Base-by-base conservation (phyloP, 345 rosid genomes). In the Leavenworthia alabamica region DNA sequence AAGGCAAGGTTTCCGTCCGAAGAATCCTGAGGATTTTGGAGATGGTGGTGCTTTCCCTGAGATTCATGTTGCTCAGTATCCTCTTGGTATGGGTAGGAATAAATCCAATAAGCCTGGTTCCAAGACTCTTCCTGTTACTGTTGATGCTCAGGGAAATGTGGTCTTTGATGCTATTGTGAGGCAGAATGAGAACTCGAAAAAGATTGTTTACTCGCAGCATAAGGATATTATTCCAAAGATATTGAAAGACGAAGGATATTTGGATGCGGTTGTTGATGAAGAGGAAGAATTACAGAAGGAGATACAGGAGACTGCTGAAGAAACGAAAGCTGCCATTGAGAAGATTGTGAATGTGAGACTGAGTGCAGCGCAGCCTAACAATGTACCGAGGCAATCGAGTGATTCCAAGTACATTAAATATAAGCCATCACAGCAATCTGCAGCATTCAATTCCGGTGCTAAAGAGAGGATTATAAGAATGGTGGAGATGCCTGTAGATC, bases 21-120 rank as follows among this genome's bases (percentile, higher is more conserved):
- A 87, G 58, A 89, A 77, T 37, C 77, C 84, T 2, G 99, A 93
- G 74, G 97, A 93, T 54, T 93, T 89, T 62, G 99, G 97, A 10
- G 97, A 89, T 75, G 99, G 97, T 13, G 98, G 99, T 56, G 97
- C 97, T 2, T 93, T 93, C 61, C 97, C 99, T 0, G 99, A 93
- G 83, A 93, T 89, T 52, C 99, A 77, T 51, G 27, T 93, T 39
- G 88, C 91, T 4, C 99, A 89, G 72, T 93, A 83, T 44, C 97
- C 97, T 39, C 94, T 93, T 47, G 97, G 77, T 43, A 89, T 93
- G 83, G 77, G 77, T 7, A 67, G 62, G 69, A 62, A 47, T 26
- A 73, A 31, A 6, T 60, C 73, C 0, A 56, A 78, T 1, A 85
- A 81, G 51, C 89, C 94, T 6, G 97, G 91, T 2, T 64, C 91